Evolutionary conservation across 1,284 basidiomycete species (phyloP).

Genomic region (Ustilago vetiveriae): DNA sequence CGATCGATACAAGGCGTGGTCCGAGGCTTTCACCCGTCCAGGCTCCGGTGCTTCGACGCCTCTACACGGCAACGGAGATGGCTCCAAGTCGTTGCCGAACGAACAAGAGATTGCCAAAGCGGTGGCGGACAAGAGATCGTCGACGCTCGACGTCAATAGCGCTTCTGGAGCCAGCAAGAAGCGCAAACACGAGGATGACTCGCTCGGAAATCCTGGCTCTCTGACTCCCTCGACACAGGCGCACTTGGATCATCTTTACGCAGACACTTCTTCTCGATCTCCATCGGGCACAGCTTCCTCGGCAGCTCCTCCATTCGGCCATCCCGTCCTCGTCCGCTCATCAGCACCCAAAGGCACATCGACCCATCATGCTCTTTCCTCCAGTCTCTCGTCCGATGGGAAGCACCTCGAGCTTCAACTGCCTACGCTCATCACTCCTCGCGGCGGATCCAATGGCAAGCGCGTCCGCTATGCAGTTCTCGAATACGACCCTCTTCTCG

Average conservation of each 20-base stretch:
- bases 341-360: constrained; percentile 53
- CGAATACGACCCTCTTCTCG: constrained; percentile 72
- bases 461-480: constrained; percentile 57
- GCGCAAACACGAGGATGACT: constrained; percentile 20
- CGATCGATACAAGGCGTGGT: constrained; percentile 61
- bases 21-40: constrained; percentile 53
- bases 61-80: constrained; percentile 4
- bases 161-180: constrained; percentile 13
- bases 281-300: constrained; percentile 7
- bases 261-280: constrained; percentile 25
- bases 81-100: neutral
- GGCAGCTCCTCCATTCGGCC: constrained; percentile 42
- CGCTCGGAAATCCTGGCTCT: neutral
- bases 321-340: constrained; percentile 44
- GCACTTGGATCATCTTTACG: constrained; percentile 32
- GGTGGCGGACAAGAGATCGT: constrained; percentile 11
- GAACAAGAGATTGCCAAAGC: constrained; percentile 16
- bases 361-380: constrained; percentile 47
- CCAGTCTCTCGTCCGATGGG: constrained; percentile 42
- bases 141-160: constrained; percentile 14
- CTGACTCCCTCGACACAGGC: constrained; percentile 27
- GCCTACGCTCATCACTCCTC: constrained; percentile 58
- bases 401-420: constrained; percentile 50
- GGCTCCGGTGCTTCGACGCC: constrained; percentile 48
- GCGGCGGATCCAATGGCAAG: constrained; percentile 39